Conservation (phyloP, 2,329 filamentous ascomycete genomes). For the Aspergillus pseudoviridinutans region DNA sequence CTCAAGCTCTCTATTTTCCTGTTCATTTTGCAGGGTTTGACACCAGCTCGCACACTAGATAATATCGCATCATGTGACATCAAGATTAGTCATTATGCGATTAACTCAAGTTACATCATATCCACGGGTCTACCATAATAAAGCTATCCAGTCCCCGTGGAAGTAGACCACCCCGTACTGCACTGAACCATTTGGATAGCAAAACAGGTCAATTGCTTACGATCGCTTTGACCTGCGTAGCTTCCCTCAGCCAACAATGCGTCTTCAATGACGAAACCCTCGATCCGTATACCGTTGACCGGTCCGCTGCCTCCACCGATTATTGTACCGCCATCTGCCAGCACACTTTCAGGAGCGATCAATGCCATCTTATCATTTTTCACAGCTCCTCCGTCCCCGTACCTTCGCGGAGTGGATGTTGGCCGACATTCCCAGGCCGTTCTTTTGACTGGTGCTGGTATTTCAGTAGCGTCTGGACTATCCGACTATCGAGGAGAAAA, state of each 20-base stretch:
- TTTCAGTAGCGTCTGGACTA: constrained; percentile 88
- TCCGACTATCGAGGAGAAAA: constrained; percentile 87
- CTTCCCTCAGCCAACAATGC: constrained; percentile 23
- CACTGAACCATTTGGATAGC: not conserved
- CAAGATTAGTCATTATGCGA: not conserved
- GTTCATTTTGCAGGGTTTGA: too few species aligned
- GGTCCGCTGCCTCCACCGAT: constrained; percentile 71
- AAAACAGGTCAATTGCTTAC: not conserved
- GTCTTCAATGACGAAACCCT: constrained; percentile 60
- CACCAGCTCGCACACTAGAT: too few species aligned
- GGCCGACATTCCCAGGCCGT: constrained; percentile 55
- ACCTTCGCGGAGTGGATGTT: constrained; percentile 42
- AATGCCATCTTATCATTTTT: constrained; percentile 76
- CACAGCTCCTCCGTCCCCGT: constrained; percentile 52
- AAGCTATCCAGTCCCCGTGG: not conserved
- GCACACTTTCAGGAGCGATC: constrained; percentile 67
- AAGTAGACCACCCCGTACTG: not conserved
- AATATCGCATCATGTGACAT: not conserved
- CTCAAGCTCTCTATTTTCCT: too few species aligned
- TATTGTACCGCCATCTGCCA: constrained; percentile 69
- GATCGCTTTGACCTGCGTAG: not conserved
- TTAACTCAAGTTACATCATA: not conserved
- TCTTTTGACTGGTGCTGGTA: constrained; percentile 76
- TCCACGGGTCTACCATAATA: not conserved
- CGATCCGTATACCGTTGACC: constrained; percentile 89